Percentiles rank a stretch among this genome's conserved stretches.
Conservation (phyloP, 768 basidiomycete genomes). For the Pleurotus pulmonarius region DNA sequence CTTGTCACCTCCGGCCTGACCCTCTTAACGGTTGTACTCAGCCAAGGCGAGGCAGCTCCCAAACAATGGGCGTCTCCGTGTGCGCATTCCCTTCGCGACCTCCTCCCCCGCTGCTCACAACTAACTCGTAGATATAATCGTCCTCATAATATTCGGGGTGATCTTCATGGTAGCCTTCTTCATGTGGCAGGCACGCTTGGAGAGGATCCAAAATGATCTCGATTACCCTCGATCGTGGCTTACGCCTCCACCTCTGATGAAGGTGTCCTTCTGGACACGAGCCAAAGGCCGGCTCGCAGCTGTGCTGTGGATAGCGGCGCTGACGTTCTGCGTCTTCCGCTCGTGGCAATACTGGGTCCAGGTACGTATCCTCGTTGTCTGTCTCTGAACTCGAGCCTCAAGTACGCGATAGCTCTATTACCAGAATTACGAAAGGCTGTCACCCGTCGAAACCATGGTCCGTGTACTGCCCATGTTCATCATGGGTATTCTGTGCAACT, state of each 20-base stretch:
- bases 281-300: conserved; percentile 59
- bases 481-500: conserved; percentile 46
- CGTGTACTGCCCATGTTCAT: conserved; percentile 56
- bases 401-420: conserved; percentile 45
- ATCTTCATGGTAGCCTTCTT: conserved; percentile 54
- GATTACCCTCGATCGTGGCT: conserved; percentile 17
- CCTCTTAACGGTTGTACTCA: conserved; percentile 69
- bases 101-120: conserved; percentile 14
- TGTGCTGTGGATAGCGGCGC: conserved; percentile 59
- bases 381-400: not conserved
- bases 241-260: conserved; percentile 63
- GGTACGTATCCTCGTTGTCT: conserved; percentile 7
- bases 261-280: conserved; percentile 58
- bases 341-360: conserved; percentile 41
- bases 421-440: conserved; percentile 44
- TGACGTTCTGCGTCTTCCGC: conserved; percentile 58
- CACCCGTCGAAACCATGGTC: conserved; percentile 48
- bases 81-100: conserved; percentile 11
- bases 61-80: conserved; percentile 54
- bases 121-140: conserved; percentile 57
- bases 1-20: conserved; percentile 63
- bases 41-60: conserved; percentile 57
- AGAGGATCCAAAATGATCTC: conserved; percentile 28
- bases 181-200: conserved; percentile 64
- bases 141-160: conserved; percentile 59